A percentile compares a stretch with the other conserved stretches of the same genome.
Evolutionary conservation across 345 rosid species (phyloP).

Genomic region (Nasturtium officinale): DNA sequence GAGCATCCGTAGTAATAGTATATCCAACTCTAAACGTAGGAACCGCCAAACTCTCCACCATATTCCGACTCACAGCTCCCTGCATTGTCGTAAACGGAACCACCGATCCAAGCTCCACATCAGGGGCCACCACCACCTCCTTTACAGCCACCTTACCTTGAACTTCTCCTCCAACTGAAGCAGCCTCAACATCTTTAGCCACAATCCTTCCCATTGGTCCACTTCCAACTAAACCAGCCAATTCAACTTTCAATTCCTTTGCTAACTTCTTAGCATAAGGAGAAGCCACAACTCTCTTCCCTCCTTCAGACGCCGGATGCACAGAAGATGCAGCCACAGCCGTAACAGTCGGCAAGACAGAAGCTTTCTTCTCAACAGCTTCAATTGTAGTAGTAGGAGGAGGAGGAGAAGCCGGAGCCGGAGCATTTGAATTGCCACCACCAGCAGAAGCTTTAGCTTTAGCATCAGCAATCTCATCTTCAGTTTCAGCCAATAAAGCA

Average conservation of each 20-base stretch:
- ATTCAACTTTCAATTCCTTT: slow-evolving; percentile 79
- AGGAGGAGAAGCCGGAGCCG: slow-evolving; percentile 27
- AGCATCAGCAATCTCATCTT: slow-evolving; percentile 77
- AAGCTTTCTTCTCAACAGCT: slow-evolving; percentile 30
- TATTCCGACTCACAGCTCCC: slow-evolving; percentile 78
- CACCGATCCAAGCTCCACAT: slow-evolving; percentile 56
- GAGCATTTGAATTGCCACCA: slow-evolving; percentile 30
- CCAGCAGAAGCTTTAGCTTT: slow-evolving; percentile 56
- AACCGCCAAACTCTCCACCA: slow-evolving; percentile 82
- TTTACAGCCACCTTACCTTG: slow-evolving; percentile 20
- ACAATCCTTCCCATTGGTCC: slow-evolving; percentile 96
- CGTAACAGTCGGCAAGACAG: neutral
- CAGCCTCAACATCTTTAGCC: slow-evolving; percentile 90
- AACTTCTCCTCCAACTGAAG: slow-evolving; percentile 39
- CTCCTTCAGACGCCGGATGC: slow-evolving; percentile 89
- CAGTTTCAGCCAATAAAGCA: slow-evolving; percentile 79
- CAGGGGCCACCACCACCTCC: slow-evolving; percentile 33
- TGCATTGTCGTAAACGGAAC: slow-evolving; percentile 94
- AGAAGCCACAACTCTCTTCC: slow-evolving; percentile 84
- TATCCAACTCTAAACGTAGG: slow-evolving; percentile 94
- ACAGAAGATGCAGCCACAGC: slow-evolving; percentile 46
- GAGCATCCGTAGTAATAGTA: slow-evolving; percentile 74
- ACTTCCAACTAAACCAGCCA: slow-evolving; percentile 65
- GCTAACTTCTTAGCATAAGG: slow-evolving; percentile 89
- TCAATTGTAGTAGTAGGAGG: slow-evolving; percentile 15